Evolutionary conservation across 192 early-diverging fungal species (phyloP), one percentile per base, ranked within the genome.

Genomic region (Podila clonocystis): DNA sequence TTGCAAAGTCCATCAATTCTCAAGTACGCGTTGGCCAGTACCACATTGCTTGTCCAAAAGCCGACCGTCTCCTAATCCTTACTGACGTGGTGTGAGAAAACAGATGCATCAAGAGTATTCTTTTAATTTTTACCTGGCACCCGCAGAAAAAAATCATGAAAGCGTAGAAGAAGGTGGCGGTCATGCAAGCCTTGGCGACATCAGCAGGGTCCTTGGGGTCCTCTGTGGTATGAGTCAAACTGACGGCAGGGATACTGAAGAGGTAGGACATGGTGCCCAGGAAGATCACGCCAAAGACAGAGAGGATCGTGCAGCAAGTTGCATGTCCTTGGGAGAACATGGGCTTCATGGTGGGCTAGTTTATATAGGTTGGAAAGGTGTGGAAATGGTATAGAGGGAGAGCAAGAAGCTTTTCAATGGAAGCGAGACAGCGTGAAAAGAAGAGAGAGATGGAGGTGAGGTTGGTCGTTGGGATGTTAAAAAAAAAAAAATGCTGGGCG

Each of bases 71-170:
- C 58, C 33, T 58, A 22, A 22, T 62, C 50, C 5, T 50, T 49
- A 30, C 58, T 49, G 58, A 28, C 5, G 63, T 3, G 15, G 30
- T 26, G 15, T 62, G 28, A 26, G 9, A 19, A 9, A 0, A 11
- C 57, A 22, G 17, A 24, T 55, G 17, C 5, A 24, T 55, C 52
- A 22, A 8, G 5, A 9, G 57, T 19, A 28, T 22, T 22, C 29
- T 49, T 58, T 31, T n/a, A n/a, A n/a, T n/a, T n/a, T 36, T 62
- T 85, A 87, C 84, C 83, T 88, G 87, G 70, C 80, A 88, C 41
- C 82, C 74, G 58, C 87, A 88, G 41, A 86, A 88, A 28, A 77
- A 69, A 29, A 88, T 73, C 78, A 88, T 85, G 62, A 84, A 85
- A 31, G 82, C 85, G 62, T 88, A 88, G 13, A 88, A 83, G 22